Evolutionary conservation across 345 rosid species (phyloP).

Genomic region (Erodium maritimum): DNA sequence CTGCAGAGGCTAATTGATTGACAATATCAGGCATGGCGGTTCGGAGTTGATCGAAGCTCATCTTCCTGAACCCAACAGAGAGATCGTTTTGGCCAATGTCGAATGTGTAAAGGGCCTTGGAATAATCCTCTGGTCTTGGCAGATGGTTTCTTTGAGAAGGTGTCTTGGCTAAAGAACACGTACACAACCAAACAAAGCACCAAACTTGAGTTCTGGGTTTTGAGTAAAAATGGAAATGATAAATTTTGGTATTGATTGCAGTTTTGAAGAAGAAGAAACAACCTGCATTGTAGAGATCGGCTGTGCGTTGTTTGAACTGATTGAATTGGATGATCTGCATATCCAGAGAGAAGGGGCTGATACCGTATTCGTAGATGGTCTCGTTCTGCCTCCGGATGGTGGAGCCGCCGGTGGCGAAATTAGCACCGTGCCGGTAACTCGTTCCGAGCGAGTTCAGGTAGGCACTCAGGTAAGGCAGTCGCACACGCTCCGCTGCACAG

Average conservation of each 20-base stretch:
- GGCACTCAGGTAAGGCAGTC: conserved; percentile 69
- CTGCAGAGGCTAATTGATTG: conserved; percentile 69
- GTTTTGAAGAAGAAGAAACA: not conserved
- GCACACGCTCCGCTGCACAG: conserved; percentile 64
- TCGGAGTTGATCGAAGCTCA: conserved; percentile 58
- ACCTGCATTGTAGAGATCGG: conserved; percentile 45
- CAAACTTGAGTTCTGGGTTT: too few relatives aligned
- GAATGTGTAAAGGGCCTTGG: conserved; percentile 76
- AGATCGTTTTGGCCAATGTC: conserved; percentile 97
- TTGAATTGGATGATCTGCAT: conserved; percentile 75
- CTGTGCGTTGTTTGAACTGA: conserved; percentile 60
- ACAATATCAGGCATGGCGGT: conserved; percentile 60
- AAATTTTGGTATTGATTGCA: too few relatives aligned
- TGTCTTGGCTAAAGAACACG: conserved; percentile 28
- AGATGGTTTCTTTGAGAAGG: conserved; percentile 42
- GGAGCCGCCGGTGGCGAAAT: conserved; percentile 90
- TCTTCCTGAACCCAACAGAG: conserved; percentile 63
- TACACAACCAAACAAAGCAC: not conserved
- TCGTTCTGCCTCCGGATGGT: conserved; percentile 78
- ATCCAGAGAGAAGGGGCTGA: conserved; percentile 79
- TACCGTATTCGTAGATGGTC: conserved; percentile 73
- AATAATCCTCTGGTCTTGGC: conserved; percentile 61
- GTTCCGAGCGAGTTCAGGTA: conserved; percentile 77
- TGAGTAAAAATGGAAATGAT: too few relatives aligned
- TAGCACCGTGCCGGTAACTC: conserved; percentile 77